phyloP scores from a whole-genome alignment of 805 yeast species.

The Middelhovenomyces tepae region DNA sequence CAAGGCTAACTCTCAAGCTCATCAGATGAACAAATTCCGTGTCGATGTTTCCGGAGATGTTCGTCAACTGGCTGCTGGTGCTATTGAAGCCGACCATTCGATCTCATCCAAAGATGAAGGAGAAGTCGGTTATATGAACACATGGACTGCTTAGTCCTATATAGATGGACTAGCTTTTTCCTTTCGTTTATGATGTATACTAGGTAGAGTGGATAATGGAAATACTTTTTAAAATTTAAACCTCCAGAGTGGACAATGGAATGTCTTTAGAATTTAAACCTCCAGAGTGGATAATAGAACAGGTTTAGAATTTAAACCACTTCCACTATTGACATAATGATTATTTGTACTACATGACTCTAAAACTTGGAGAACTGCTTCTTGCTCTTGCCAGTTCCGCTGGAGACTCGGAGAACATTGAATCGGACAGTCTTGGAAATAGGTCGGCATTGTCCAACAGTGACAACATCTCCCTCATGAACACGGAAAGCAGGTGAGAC shows the following conservation, averaged over 20 bases:
- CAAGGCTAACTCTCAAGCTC: constrained; percentile 15
- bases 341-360: constrained; percentile 23
- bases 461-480: constrained; percentile 95
- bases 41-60: not conserved
- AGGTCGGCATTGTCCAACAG: constrained; percentile 99
- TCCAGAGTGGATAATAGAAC: not conserved
- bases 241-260: not conserved
- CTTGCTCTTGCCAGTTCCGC: constrained; percentile 67
- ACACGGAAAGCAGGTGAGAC: constrained; percentile 99
- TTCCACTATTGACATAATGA: not conserved
- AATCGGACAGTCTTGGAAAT: constrained; percentile 99
- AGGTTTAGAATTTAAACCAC: too few species aligned
- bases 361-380: constrained; percentile 97
- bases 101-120: not conserved
- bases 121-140: constrained; percentile 6
- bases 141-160: constrained; percentile 5
- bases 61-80: not conserved
- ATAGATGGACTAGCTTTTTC: constrained; percentile 1
- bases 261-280: not conserved
- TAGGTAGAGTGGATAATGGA: not conserved
- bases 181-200: too few species aligned
- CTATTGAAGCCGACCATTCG: not conserved
- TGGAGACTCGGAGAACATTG: constrained; percentile 95
- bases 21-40: constrained; percentile 3
- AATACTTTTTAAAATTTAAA: not conserved